Evolutionary conservation across 352 stramenopile genomes (phyloP).

Genomic region (Globisporangium radiosum): DNA sequence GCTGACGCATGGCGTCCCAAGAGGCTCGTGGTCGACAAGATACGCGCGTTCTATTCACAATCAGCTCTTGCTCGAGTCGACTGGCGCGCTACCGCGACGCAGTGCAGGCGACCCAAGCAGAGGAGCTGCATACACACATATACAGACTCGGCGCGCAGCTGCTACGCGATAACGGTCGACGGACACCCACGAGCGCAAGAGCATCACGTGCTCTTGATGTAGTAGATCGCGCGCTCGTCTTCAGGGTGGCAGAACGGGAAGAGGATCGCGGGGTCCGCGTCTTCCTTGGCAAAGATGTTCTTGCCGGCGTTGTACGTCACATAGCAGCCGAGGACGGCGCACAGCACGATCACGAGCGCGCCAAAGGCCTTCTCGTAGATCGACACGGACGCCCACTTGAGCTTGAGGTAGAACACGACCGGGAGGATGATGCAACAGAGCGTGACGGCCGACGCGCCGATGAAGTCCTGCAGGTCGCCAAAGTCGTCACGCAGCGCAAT

Average conservation of each 20-base stretch:
- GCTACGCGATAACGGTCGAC: no score
- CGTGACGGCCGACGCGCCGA: slow-evolving; percentile 17
- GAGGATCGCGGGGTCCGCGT: neutral
- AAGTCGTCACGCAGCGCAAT: slow-evolving; percentile 16
- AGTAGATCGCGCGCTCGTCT: slow-evolving; percentile 11
- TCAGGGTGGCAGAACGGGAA: slow-evolving; percentile 9
- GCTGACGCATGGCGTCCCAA: neutral
- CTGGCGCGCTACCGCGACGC: neutral
- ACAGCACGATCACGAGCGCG: slow-evolving; percentile 9
- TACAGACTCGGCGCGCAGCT: neutral
- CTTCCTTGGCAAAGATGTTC: slow-evolving; percentile 2
- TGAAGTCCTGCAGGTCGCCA: slow-evolving; percentile 19
- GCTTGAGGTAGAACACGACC: slow-evolving; percentile 23
- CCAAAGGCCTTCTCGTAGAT: slow-evolving; percentile 17
- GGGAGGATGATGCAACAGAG: slow-evolving; percentile 24
- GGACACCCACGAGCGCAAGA: no score
- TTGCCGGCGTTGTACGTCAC: slow-evolving; percentile 11
- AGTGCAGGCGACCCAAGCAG: neutral
- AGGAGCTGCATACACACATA: neutral
- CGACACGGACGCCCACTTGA: slow-evolving; percentile 8
- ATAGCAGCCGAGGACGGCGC: slow-evolving; percentile 12
- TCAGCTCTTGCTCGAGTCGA: neutral
- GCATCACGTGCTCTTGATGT: slow-evolving; percentile 5
- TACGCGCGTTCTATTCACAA: neutral
- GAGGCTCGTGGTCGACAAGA: neutral